phyloP scores from a whole-genome alignment of 495 filamentous ascomycete genomes.

The Margaritispora aquatica region DNA sequence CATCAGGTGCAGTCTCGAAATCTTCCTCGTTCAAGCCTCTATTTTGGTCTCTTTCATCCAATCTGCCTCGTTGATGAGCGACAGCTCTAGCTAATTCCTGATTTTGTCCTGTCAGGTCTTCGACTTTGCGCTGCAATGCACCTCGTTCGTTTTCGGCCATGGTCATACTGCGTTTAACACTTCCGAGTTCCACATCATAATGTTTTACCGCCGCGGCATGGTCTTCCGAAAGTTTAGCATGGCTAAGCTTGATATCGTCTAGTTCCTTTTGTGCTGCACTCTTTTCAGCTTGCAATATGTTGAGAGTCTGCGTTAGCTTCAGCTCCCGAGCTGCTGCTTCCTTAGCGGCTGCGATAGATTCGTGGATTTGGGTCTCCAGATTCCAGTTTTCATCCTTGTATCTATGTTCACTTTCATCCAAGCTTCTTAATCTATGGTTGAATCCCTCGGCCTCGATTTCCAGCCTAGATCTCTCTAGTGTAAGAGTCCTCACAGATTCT shows the following conservation, averaged over 20 bases:
- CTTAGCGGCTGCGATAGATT: conserved; percentile 60
- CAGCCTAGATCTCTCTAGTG: conserved; percentile 66
- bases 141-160: conserved; percentile 68
- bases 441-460: conserved; percentile 78
- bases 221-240: conserved; percentile 76
- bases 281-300: conserved; percentile 66
- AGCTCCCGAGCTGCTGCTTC: conserved; percentile 75
- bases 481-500: conserved; percentile 68
- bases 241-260: conserved; percentile 75
- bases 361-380: conserved; percentile 82
- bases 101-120: conserved; percentile 81
- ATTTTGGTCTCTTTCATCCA: conserved; percentile 54
- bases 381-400: conserved; percentile 99
- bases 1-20: conserved; percentile 57
- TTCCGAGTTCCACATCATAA: conserved; percentile 79
- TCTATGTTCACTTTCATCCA: conserved; percentile 90
- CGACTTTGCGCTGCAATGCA: conserved; percentile 70
- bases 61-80: conserved; percentile 60
- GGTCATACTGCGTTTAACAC: conserved; percentile 66
- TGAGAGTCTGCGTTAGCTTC: conserved; percentile 66
- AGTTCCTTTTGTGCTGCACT: conserved; percentile 69
- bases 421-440: conserved; percentile 64
- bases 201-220: conserved; percentile 68
- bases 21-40: conserved; percentile 54
- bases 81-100: conserved; percentile 79